Evolutionary conservation across 2,329 filamentous ascomycete species (phyloP).

Genomic region (Leptographium radiaticola): DNA sequence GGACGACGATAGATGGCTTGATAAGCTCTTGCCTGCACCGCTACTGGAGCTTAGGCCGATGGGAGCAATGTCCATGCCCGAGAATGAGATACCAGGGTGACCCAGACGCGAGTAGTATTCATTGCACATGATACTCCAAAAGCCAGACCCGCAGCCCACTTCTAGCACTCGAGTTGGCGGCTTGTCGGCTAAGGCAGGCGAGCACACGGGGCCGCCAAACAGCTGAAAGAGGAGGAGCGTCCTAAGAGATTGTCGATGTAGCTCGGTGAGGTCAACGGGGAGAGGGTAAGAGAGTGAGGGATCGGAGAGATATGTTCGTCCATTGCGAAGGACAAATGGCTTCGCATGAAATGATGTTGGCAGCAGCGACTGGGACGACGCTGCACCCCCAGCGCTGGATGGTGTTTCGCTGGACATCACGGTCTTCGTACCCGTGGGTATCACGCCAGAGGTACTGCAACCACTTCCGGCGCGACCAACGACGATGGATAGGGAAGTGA

Average conservation of each 20-base stretch:
- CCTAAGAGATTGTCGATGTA: conserved; percentile 75
- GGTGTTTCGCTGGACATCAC: conserved; percentile 36
- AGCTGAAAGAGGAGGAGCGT: conserved; percentile 72
- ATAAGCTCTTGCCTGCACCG: not conserved
- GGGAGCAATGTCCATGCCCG: conserved; percentile 69
- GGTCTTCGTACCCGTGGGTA: conserved; percentile 19
- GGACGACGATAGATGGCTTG: not conserved
- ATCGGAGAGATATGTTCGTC: conserved; percentile 72
- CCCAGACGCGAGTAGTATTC: conserved; percentile 58
- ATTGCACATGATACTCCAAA: conserved; percentile 85
- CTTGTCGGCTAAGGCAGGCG: conserved; percentile 49
- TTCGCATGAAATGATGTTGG: conserved; percentile 19
- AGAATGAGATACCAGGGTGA: conserved; percentile 59
- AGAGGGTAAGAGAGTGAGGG: conserved; percentile 63
- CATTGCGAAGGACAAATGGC: conserved; percentile 61
- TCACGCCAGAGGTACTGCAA: conserved; percentile 30
- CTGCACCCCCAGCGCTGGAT: conserved; percentile 25
- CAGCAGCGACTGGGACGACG: conserved; percentile 15
- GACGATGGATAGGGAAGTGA: conserved; percentile 11
- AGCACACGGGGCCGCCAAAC: conserved; percentile 69
- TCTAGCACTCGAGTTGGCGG: conserved; percentile 72
- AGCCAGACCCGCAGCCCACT: conserved; percentile 73
- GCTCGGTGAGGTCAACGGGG: conserved; percentile 69
- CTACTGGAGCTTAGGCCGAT: conserved; percentile 15
- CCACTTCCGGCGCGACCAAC: conserved; percentile 28